Base-by-base conservation (phyloP, 2,329 filamentous ascomycete species). In the Ascochyta lentis region DNA sequence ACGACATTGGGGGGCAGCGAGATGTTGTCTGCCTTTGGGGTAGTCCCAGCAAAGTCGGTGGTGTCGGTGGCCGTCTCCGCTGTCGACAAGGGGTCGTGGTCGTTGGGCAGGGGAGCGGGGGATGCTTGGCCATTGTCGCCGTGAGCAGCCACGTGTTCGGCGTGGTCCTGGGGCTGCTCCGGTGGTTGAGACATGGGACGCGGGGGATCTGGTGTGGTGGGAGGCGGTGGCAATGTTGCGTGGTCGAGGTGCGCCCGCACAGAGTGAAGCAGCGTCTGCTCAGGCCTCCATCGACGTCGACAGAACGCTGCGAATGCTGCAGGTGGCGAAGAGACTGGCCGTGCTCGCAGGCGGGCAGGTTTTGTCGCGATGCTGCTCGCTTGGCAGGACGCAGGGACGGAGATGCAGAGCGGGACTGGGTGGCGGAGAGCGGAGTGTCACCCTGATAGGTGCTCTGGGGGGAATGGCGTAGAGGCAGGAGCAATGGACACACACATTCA, bases 161-260 rank as follows among this genome's bases (percentile, higher is more conserved):
- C 42, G 46, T 63, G 42, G 46, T 63, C 44, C 24, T 58, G 45
- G 16, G 56, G 44, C 35, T 65, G 60, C 15, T 43, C 35, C 29
- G 61, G 54, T 66, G 65, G 42, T 68, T 68, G 61, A 66, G 68
- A 64, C 69, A 73, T 72, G 61, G 56, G 53, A 42, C 43, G 54
- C 33, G 48, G 42, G 48, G 49, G 33, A 42, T 23, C 23, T 12
- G 35, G 23, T 31, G 37, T 38, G 9, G 23, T 27, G 31, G 33
- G 43, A 27, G 48, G 53, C 26, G 35, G 52, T 31, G 41, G 56
- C 49, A 9, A 1, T 27, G 34, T 22, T 19, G 12, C 12, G 16
- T 23, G 40, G 31, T 5, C 24, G 31, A 22, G 37, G 19, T 48
- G 57, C 35, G 52, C 48, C 42, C 38, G 42, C 51, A 49, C 56